Percentiles rank a stretch among this genome's conserved stretches.
Evolutionary conservation across 345 rosid genomes (phyloP).

Genomic region (Populus alba): DNA sequence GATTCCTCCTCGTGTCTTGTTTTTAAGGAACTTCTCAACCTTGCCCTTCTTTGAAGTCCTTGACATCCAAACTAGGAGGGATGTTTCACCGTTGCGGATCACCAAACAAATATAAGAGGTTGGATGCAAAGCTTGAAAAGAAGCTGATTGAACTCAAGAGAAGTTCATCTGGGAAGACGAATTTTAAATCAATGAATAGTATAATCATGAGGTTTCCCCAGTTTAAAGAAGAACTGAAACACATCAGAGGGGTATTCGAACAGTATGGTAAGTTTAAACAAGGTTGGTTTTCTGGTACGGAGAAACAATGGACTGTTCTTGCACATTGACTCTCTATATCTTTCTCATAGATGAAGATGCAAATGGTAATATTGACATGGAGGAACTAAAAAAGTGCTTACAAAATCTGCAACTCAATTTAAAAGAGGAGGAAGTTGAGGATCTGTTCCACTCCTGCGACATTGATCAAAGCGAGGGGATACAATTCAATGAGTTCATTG

Average conservation of each 20-base stretch:
- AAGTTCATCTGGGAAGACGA: conserved; percentile 35
- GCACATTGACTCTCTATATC: not conserved
- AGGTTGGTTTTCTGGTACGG: conserved; percentile 5
- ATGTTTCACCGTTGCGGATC: conserved; percentile 50
- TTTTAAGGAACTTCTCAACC: conserved; percentile 33
- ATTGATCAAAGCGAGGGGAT: conserved; percentile 74
- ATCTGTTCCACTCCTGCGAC: conserved; percentile 72
- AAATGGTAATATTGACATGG: conserved; percentile 61
- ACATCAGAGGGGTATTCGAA: conserved; percentile 60
- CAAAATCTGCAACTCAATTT: conserved; percentile 49
- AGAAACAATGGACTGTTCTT: not conserved
- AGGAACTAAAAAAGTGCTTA: conserved; percentile 67
- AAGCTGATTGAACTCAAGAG: conserved; percentile 66
- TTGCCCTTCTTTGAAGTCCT: conserved; percentile 36
- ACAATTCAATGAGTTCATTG: conserved; percentile 79
- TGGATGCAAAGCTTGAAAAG: conserved; percentile 66
- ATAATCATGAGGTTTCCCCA: conserved; percentile 72
- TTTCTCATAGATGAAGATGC: conserved; percentile 53
- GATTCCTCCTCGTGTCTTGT: conserved; percentile 10
- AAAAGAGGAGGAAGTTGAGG: conserved; percentile 64
- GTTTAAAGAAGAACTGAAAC: conserved; percentile 56
- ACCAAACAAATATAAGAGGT: conserved; percentile 48
- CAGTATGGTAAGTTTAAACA: conserved; percentile 50
- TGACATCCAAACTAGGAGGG: conserved; percentile 38
- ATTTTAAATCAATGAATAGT: conserved; percentile 61